Percentiles rank a stretch among this genome's conserved stretches.
Conservation (phyloP, 2,329 filamentous ascomycete species). For the Sarocladium brachiariae region DNA sequence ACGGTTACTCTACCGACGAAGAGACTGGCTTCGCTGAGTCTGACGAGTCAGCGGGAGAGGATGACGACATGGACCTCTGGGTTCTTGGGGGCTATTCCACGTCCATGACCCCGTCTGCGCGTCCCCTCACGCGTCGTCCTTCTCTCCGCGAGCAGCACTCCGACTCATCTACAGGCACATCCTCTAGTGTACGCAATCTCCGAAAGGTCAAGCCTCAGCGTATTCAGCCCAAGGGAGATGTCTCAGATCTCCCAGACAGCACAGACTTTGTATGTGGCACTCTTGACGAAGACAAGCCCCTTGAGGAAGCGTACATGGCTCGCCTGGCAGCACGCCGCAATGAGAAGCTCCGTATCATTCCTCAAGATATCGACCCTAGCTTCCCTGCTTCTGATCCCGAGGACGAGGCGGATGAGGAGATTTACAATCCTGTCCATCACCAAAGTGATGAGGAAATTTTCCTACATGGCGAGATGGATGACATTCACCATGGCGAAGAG, state of each 20-base stretch:
- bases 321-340: conserved; percentile 75
- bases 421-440: conserved; percentile 47
- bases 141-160: conserved; percentile 45
- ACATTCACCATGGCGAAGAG: conserved; percentile 53
- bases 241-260: conserved; percentile 86
- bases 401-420: conserved; percentile 70
- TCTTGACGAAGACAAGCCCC: conserved; percentile 84
- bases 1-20: conserved; percentile 71
- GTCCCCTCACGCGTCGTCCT: conserved; percentile 20
- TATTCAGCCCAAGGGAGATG: conserved; percentile 35
- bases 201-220: conserved; percentile 22
- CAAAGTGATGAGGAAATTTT: conserved; percentile 64
- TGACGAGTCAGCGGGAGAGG: conserved; percentile 54
- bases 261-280: conserved; percentile 99
- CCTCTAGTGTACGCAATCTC: conserved; percentile 20
- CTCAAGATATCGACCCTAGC: conserved; percentile 96
- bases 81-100: conserved; percentile 30
- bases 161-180: conserved; percentile 53
- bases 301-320: conserved; percentile 90
- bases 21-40: conserved; percentile 63
- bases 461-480: conserved; percentile 66
- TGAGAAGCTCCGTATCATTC: conserved; percentile 72
- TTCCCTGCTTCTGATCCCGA: conserved; percentile 94
- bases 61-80: conserved; percentile 61
- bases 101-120: neutral